Evolutionary conservation across 2,329 filamentous ascomycete genomes (phyloP).

Genomic region (Pestalotiopsis sp.): DNA sequence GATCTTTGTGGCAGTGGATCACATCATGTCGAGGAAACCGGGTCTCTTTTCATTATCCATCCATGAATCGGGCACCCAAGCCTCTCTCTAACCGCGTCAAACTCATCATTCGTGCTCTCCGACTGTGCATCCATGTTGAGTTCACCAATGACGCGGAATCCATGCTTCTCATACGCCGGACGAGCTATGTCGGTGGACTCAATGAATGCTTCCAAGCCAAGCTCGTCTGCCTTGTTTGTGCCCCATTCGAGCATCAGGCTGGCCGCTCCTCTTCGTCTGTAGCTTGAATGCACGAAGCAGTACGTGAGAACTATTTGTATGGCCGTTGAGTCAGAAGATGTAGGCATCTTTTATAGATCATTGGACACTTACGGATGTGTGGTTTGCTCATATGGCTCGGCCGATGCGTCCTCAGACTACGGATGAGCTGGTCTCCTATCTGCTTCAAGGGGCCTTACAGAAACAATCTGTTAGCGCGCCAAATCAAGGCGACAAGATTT

Average conservation of each 20-base stretch:
- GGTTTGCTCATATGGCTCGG: slow-evolving; percentile 19
- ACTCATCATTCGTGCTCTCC: background rate
- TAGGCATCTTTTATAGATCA: background rate
- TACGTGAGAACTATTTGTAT: slow-evolving; percentile 3
- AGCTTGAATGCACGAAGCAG: slow-evolving; percentile 18
- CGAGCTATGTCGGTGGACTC: slow-evolving; percentile 18
- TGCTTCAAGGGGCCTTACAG: slow-evolving; percentile 13
- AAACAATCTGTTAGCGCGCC: background rate
- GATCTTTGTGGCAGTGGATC: too few species aligned
- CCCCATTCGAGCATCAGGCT: slow-evolving; percentile 20
- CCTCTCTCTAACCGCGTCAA: background rate
- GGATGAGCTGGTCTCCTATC: slow-evolving; percentile 19
- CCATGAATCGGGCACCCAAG: background rate
- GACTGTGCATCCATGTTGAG: background rate
- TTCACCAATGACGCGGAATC: slow-evolving; percentile 33
- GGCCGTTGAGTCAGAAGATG: background rate
- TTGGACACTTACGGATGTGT: slow-evolving; percentile 15
- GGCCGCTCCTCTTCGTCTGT: slow-evolving; percentile 18
- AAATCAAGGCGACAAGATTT: background rate
- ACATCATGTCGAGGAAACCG: too few species aligned
- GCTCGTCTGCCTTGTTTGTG: slow-evolving; percentile 14
- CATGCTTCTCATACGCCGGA: slow-evolving; percentile 16
- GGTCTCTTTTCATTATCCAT: background rate
- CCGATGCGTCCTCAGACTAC: slow-evolving; percentile 14
- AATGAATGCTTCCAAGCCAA: slow-evolving; percentile 16